Evolutionary conservation across 768 basidiomycete genomes (phyloP).

Genomic region (Amanita muscaria): DNA sequence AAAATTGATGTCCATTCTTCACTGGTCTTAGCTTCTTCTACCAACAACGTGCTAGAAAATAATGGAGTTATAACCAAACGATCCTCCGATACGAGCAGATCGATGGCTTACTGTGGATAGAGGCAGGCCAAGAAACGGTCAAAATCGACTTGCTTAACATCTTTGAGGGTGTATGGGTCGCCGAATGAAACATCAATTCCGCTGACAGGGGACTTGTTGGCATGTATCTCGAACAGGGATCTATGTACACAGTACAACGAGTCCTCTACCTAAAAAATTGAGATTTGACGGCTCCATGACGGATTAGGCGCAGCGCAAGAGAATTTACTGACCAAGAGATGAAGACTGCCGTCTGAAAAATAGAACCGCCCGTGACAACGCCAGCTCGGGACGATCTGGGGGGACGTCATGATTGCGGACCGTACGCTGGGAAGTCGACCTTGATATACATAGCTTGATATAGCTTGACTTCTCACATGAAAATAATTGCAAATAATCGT

Average conservation of each 20-base stretch:
- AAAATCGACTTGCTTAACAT: not conserved
- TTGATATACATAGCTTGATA: too few species aligned
- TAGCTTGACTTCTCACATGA: too few species aligned
- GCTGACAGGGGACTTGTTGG: not conserved
- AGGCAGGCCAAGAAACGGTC: not conserved
- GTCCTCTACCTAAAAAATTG: not conserved
- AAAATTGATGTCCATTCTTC: conserved; percentile 5
- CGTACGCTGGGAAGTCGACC: too few species aligned
- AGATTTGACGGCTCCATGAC: too few species aligned
- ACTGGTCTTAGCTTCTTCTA: not conserved
- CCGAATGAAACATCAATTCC: too few species aligned
- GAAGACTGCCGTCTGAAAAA: not conserved
- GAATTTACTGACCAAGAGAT: not conserved
- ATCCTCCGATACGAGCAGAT: not conserved
- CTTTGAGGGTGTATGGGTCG: not conserved
- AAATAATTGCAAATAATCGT: too few species aligned
- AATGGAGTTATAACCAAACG: not conserved
- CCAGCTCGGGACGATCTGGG: too few species aligned
- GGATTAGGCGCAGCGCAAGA: not conserved
- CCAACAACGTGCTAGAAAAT: too few species aligned
- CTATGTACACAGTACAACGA: not conserved
- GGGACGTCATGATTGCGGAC: too few species aligned
- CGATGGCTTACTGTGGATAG: not conserved
- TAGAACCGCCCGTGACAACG: not conserved
- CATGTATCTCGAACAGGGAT: not conserved